Evolutionary conservation across 768 basidiomycete genomes (phyloP), one percentile per base, ranked within the genome.

Genomic region (Russula earlei): DNA sequence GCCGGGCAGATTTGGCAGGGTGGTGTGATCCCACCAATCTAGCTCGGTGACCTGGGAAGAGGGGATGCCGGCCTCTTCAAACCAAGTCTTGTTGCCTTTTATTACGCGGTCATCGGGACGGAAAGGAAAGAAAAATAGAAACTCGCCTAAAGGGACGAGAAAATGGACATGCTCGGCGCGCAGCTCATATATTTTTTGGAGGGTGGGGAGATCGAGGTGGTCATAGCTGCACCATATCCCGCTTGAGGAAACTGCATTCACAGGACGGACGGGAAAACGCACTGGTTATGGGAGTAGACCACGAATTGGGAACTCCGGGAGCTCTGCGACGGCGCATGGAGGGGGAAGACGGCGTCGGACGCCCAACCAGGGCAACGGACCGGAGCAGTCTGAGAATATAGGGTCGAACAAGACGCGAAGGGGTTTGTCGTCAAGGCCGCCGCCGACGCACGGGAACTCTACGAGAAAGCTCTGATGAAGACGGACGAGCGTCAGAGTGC

Each of bases 211-310:
- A 53, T 75, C 72, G 17, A 74, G 68, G 55, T 75, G 73, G 60
- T 74, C 74, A 60, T 74, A 75, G 58, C 75, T 73, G 43, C 33
- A 22, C 14, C n/a, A 27, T 43, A n/a, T 5, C 3, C 5, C 34
- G 7, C 14, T 14, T 29, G 34, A 22, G 20, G 20, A 19, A 19
- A 22, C 11, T 17, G 33, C 20, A 7, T 11, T 27, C 20, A 4
- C 2, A 8, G 40, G n/a, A 27, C 11, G 22, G 34, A 27, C 11
- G 22, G 34, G 33, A 37, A 6, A 34, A 66, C 70, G 15, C 44
- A 75, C 74, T 75, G 75, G 60, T 75, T 75, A 59, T 76, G 75
- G 25, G 68, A 70, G 45, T 73, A 70, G 4, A 67, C 68, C 22
- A 76, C 70, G 43, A 69, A 70, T 46, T 74, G 9, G 70, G 52